Evolutionary conservation across 73 alveolate species (phyloP).

Genomic region (Blepharisma stoltei): DNA sequence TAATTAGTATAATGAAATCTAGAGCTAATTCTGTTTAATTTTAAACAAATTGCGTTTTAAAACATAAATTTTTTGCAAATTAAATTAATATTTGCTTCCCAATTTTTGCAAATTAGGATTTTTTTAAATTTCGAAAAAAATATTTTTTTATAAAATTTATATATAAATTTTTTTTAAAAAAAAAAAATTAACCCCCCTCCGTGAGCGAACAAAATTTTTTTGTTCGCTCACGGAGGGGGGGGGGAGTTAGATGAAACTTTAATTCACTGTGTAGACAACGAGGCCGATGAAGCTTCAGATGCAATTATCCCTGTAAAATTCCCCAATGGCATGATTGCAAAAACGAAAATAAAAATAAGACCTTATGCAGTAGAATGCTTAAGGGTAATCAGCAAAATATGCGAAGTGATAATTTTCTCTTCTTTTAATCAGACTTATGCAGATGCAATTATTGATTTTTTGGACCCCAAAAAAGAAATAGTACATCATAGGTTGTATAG

Average conservation of each 20-base stretch:
- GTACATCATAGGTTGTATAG: slow-evolving; percentile 65
- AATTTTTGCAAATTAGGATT: too few relatives aligned
- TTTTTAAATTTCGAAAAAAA: too few relatives aligned
- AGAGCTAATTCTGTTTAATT: too few relatives aligned
- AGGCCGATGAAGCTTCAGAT: neutral
- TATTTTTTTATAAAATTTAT: too few relatives aligned
- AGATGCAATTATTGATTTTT: slow-evolving; percentile 62
- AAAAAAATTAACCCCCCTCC: too few relatives aligned
- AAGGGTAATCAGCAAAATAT: slow-evolving; percentile 60
- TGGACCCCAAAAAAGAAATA: slow-evolving; percentile 46
- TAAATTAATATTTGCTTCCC: too few relatives aligned
- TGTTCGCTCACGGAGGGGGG: too few relatives aligned
- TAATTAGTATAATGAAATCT: too few relatives aligned
- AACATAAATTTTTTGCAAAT: too few relatives aligned
- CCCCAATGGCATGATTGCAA: slow-evolving; percentile 43
- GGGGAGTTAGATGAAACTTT: slow-evolving; percentile 93
- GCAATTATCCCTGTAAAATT: slow-evolving; percentile 47
- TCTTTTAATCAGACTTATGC: slow-evolving; percentile 88
- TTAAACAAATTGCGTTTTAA: too few relatives aligned
- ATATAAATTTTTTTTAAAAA: too few relatives aligned
- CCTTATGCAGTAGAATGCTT: slow-evolving; percentile 77
- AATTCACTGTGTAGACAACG: slow-evolving; percentile 44
- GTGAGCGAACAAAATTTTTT: too few relatives aligned
- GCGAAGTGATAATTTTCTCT: slow-evolving; percentile 83
- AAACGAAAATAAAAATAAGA: slow-evolving; percentile 46